Evolutionary conservation across 208 protist species (phyloP).

Genomic region (Trichomonas gallinae): DNA sequence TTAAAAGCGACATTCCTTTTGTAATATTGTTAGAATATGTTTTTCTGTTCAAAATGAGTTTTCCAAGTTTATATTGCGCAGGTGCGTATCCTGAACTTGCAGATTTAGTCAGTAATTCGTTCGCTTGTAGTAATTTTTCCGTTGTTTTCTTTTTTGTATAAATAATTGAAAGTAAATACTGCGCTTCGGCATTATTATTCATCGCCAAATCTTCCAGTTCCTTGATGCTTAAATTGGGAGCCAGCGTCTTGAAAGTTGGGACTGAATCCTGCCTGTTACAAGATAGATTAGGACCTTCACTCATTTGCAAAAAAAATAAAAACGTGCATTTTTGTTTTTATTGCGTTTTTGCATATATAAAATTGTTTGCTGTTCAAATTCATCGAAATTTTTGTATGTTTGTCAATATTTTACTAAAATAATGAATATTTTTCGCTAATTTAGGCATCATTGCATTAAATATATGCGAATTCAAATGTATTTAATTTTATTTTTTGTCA

Average conservation of each 20-base stretch:
- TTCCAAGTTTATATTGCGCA: not conserved
- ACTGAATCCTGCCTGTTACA: not conserved
- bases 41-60: not conserved
- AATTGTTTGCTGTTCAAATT: too few species aligned
- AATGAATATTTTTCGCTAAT: too few species aligned
- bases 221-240: not conserved
- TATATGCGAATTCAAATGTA: too few species aligned
- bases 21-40: not conserved
- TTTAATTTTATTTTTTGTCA: too few species aligned
- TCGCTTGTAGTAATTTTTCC: not conserved
- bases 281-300: not conserved
- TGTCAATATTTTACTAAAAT: too few species aligned
- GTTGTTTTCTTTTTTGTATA: not conserved
- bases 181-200: not conserved
- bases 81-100: not conserved
- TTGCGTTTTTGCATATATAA: too few species aligned
- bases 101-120: not conserved
- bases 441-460: too few species aligned
- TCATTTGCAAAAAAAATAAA: not conserved
- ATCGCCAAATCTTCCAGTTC: not conserved
- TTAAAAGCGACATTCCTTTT: not conserved
- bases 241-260: not conserved
- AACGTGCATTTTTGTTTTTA: too few species aligned
- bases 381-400: too few species aligned
- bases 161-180: not conserved